Conservation (phyloP, 2,329 filamentous ascomycete genomes). For the Clarireedia homoeocarpa region DNA sequence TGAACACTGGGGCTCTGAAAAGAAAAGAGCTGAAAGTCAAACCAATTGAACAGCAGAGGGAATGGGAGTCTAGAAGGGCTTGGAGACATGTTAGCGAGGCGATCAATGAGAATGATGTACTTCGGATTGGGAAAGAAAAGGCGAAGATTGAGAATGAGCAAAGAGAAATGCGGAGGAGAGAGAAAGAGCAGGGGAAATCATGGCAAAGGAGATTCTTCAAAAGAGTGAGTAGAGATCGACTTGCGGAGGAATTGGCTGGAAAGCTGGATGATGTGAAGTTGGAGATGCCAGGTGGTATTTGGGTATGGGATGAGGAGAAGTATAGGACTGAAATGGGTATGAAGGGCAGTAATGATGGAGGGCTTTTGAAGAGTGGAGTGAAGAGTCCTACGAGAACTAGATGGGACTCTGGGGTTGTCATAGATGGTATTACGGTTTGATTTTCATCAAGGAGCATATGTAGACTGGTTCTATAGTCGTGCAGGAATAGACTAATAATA, state of each 20-base stretch:
- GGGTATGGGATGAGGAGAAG: constrained; percentile 26
- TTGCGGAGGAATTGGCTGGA: constrained; percentile 33
- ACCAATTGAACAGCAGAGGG: constrained; percentile 70
- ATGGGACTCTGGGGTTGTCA: constrained; percentile 22
- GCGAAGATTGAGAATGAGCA: constrained; percentile 85
- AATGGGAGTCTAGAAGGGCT: constrained; percentile 77
- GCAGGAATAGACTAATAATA: background rate
- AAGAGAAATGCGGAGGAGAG: constrained; percentile 64
- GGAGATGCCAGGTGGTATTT: constrained; percentile 23
- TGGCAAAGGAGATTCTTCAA: constrained; percentile 85
- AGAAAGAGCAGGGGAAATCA: constrained; percentile 60
- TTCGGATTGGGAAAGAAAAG: constrained; percentile 70
- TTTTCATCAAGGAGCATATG: background rate
- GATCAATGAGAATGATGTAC: constrained; percentile 76
- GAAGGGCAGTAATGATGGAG: background rate
- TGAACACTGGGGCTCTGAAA: constrained; percentile 47
- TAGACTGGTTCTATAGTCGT: background rate
- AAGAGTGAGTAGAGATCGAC: constrained; percentile 35
- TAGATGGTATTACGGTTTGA: background rate
- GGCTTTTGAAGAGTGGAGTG: constrained; percentile 1
- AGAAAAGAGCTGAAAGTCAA: constrained; percentile 63
- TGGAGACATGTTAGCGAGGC: constrained; percentile 79
- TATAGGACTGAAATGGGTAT: constrained; percentile 17
- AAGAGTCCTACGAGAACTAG: constrained; percentile 19
- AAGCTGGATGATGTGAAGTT: constrained; percentile 19